Percentiles rank a stretch among this genome's conserved stretches.
These are phyloP conservation scores for Bimuria novae-zelandiae DNA, from an alignment of 2,329 filamentous ascomycete species.

Conservation along the genomic window DNA sequence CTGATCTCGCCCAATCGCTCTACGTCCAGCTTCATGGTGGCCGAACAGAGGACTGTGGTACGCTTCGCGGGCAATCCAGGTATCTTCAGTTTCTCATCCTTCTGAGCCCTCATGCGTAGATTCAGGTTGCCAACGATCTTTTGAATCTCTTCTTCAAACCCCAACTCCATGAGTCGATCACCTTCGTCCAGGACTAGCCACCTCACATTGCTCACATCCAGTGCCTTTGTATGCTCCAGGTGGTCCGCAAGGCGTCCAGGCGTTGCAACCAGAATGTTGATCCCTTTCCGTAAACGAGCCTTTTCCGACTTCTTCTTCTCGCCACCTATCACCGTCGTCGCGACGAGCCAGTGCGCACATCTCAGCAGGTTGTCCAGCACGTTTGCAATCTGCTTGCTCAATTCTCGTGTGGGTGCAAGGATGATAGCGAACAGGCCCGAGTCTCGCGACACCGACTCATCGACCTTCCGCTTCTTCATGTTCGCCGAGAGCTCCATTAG, in stretches of 20 bases:
- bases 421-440: constrained; percentile 93
- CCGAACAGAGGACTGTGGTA: constrained; percentile 89
- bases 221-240: constrained; percentile 84
- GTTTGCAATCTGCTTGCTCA: constrained; percentile 89
- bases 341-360: constrained; percentile 93
- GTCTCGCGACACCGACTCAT: constrained; percentile 69
- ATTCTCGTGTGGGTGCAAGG: constrained; percentile 89
- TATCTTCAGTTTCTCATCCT: constrained; percentile 63
- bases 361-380: constrained; percentile 84
- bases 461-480: constrained; percentile 49
- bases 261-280: constrained; percentile 95
- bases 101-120: constrained; percentile 62
- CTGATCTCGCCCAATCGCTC: constrained; percentile 93
- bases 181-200: constrained; percentile 97
- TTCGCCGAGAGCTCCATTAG: constrained; percentile 73
- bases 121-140: constrained; percentile 83
- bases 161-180: constrained; percentile 96
- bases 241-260: constrained; percentile 91
- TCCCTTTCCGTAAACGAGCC: constrained; percentile 86
- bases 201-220: constrained; percentile 85
- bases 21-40: constrained; percentile 97
- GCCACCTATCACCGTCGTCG: constrained; percentile 78
- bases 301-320: constrained; percentile 84
- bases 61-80: constrained; percentile 73
- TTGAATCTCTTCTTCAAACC: constrained; percentile 92